A percentile compares a stretch with the other conserved stretches of the same genome.
Evolutionary conservation across 2,329 filamentous ascomycete genomes (phyloP).

Genomic region (Lachnellula willkommii): DNA sequence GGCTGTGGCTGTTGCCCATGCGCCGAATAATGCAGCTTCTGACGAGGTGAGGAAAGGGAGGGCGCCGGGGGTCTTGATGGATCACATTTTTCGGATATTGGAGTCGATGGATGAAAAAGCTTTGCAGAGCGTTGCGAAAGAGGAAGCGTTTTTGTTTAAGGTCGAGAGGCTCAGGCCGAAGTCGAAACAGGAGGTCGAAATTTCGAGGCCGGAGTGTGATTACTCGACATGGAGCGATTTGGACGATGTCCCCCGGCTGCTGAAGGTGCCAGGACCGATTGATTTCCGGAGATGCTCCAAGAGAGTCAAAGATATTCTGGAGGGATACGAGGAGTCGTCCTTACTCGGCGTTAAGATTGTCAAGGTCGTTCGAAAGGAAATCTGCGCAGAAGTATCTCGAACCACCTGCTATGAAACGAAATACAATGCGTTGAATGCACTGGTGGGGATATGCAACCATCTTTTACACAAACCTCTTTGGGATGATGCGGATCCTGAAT

Average conservation of each 20-base stretch:
- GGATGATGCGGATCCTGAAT: not conserved
- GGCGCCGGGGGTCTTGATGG: conserved; percentile 1
- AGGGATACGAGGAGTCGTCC: not conserved
- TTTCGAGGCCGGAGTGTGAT: not conserved
- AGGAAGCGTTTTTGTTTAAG: conserved; percentile 12
- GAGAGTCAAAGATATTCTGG: not conserved
- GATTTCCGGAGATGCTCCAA: conserved; percentile 3
- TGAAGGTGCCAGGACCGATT: conserved; percentile 7
- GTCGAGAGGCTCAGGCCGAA: conserved; percentile 5
- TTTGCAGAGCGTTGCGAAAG: conserved; percentile 1
- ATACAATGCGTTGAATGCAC: conserved; percentile 12
- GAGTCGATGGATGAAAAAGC: conserved; percentile 2
- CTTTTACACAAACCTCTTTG: not conserved
- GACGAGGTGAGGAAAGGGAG: conserved; percentile 1
- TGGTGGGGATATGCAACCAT: conserved; percentile 8
- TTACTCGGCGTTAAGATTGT: not conserved
- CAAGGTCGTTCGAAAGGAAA: conserved; percentile 9
- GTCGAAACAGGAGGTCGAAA: too few relatives aligned
- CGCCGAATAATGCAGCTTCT: not conserved
- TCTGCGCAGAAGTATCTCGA: conserved; percentile 3
- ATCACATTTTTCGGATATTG: conserved; percentile 4
- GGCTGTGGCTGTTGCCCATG: conserved; percentile 6
- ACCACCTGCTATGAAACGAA: conserved; percentile 11
- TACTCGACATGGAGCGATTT: conserved; percentile 6
- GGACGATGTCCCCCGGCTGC: conserved; percentile 10